Conservation (phyloP, 805 yeast genomes). For the Cyberlindnera maritima region DNA sequence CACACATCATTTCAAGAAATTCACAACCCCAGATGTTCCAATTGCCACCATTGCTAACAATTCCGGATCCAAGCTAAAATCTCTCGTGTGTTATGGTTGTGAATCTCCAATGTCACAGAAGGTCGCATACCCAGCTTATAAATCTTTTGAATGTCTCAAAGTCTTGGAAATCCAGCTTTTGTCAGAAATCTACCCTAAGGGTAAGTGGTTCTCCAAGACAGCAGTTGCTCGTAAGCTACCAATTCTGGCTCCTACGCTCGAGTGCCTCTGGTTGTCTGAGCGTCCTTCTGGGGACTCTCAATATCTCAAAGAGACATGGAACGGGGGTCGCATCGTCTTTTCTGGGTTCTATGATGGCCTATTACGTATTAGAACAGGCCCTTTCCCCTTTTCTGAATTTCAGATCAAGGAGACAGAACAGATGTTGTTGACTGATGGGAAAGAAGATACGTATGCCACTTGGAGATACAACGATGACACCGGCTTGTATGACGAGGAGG, state of each 20-base stretch:
- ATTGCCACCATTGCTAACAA: slow-evolving; percentile 1
- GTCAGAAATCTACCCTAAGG: not conserved
- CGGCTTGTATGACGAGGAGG: slow-evolving; percentile 1
- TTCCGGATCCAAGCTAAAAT: not conserved
- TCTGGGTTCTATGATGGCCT: slow-evolving; percentile 2
- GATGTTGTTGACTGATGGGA: not conserved
- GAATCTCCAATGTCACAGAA: slow-evolving; percentile 1
- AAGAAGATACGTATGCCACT: not conserved
- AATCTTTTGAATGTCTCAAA: not conserved
- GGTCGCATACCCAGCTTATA: not conserved
- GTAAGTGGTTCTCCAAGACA: not conserved
- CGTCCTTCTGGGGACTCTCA: not conserved
- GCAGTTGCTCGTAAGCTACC: slow-evolving; percentile 1
- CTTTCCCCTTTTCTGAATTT: slow-evolving; percentile 4
- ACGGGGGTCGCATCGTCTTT: slow-evolving; percentile 1
- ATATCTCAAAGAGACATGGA: not conserved
- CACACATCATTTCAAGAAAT: not conserved
- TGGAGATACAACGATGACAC: slow-evolving; percentile 6
- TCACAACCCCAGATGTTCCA: slow-evolving; percentile 2
- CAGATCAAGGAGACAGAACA: slow-evolving; percentile 1
- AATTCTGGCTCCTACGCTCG: slow-evolving; percentile 4
- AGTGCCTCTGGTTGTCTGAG: slow-evolving; percentile 7
- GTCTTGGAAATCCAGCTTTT: slow-evolving; percentile 2
- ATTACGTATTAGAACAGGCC: slow-evolving; percentile 2
- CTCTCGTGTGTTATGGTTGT: slow-evolving; percentile 3